Conservation (phyloP, 257 asterid genomes). For the Solanum chilense region DNA sequence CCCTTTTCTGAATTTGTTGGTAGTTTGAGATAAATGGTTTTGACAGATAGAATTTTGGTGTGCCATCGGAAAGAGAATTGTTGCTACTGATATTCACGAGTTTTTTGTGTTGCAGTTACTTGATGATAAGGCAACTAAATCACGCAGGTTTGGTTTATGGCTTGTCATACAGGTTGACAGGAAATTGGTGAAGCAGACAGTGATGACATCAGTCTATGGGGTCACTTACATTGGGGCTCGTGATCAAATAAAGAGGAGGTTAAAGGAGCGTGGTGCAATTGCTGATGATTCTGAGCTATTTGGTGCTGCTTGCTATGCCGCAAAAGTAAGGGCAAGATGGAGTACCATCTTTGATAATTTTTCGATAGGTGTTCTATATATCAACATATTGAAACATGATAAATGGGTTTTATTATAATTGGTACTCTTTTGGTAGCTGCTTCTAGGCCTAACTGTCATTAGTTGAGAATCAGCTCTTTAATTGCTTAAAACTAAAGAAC, state of each 20-base stretch:
- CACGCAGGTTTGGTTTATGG: neutral
- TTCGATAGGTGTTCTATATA: neutral
- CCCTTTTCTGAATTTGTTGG: neutral
- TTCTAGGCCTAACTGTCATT: neutral
- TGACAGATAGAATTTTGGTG: neutral
- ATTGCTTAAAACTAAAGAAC: neutral
- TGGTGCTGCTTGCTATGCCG: constrained; percentile 89
- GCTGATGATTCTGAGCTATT: constrained; percentile 60
- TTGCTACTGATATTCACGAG: neutral
- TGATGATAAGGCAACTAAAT: neutral
- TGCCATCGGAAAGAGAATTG: neutral
- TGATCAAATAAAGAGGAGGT: constrained; percentile 83
- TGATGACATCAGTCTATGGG: constrained; percentile 99
- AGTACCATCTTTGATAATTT: neutral
- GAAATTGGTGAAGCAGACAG: constrained; percentile 96
- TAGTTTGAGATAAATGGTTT: neutral
- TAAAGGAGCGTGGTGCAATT: constrained; percentile 74
- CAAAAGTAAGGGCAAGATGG: constrained; percentile 51
- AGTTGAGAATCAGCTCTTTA: neutral
- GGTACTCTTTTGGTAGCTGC: neutral
- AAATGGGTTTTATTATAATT: neutral
- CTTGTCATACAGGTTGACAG: constrained; percentile 69
- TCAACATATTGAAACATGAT: neutral
- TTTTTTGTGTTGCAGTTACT: neutral
- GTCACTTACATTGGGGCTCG: constrained; percentile 98